Evolutionary conservation across 2,329 filamentous ascomycete genomes (phyloP).

Genomic region (Grosmannia huntii): DNA sequence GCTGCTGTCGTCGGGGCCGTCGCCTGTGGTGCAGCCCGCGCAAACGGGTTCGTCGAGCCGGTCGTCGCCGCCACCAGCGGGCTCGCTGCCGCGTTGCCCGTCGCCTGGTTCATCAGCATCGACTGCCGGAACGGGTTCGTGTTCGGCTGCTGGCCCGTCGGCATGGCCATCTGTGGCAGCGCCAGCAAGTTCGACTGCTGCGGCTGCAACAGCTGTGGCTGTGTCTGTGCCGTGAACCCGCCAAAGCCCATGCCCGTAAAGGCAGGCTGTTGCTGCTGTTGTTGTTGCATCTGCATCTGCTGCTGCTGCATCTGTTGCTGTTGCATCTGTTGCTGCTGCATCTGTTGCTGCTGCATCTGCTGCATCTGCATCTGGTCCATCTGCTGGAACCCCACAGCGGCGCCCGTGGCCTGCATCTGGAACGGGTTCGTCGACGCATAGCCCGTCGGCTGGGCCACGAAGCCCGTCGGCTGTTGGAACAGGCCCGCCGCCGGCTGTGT

Average conservation of each 20-base stretch:
- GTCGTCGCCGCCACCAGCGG: conserved; percentile 25
- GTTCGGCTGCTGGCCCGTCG: conserved; percentile 38
- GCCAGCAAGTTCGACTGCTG: not conserved
- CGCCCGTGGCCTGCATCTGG: conserved; percentile 23
- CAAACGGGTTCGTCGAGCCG: conserved; percentile 79
- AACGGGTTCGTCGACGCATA: conserved; percentile 30
- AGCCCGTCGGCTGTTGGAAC: conserved; percentile 21
- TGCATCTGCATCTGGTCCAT: too few relatives aligned
- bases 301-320: conserved; percentile 13
- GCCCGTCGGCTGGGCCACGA: conserved; percentile 25
- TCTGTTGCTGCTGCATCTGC: too few relatives aligned
- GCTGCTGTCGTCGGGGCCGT: conserved; percentile 15
- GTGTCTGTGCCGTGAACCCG: conserved; percentile 58
- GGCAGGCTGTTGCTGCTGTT: conserved; percentile 31
- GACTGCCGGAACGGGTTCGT: conserved; percentile 95
- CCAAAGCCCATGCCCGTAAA: conserved; percentile 70
- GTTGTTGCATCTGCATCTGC: conserved; percentile 18
- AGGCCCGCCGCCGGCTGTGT: conserved; percentile 22
- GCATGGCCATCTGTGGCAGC: conserved; percentile 22
- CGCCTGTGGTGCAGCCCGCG: conserved; percentile 40
- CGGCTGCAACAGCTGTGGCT: conserved; percentile 10
- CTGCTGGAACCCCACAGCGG: conserved; percentile 13
- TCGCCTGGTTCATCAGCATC: conserved; percentile 47
- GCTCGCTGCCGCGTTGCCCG: conserved; percentile 27
- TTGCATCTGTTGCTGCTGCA: too few relatives aligned